Evolutionary conservation across 441 rosid species (phyloP).

Genomic region (Populus hybrid): DNA sequence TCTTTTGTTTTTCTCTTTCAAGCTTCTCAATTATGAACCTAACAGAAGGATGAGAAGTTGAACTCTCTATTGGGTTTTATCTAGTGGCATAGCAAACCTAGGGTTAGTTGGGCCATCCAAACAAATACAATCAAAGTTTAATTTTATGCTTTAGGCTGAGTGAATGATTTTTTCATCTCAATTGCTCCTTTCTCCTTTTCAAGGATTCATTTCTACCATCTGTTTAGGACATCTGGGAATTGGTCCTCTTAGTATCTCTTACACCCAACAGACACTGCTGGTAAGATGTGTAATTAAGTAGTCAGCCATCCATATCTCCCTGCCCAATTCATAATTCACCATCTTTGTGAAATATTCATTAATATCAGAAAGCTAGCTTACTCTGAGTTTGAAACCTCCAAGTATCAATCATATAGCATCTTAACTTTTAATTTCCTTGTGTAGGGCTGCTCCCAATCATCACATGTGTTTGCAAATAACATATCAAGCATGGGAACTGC

Average conservation of each 20-base stretch:
- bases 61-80: too few species aligned
- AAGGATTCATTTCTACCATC: not conserved
- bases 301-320: not conserved
- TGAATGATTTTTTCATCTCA: not conserved
- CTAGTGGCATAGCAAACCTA: not conserved
- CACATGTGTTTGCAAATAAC: conserved; percentile 92
- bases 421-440: conserved; percentile 24
- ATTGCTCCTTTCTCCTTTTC: not conserved
- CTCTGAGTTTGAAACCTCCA: conserved; percentile 6
- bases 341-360: not conserved
- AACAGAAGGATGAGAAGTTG: not conserved
- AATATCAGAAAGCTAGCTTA: not conserved
- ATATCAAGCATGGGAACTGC: conserved; percentile 72
- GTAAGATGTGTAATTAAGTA: not conserved
- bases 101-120: not conserved
- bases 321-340: not conserved
- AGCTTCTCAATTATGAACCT: not conserved
- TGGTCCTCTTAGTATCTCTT: not conserved
- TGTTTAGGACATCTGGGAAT: not conserved
- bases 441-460: conserved; percentile 96
- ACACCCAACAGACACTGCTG: not conserved
- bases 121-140: not conserved
- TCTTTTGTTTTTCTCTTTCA: not conserved
- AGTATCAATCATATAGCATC: conserved; percentile 7
- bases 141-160: conserved; percentile 7